A percentile compares a stretch with the other conserved stretches of the same genome.
These are phyloP conservation scores for Trypanosoma brucei DNA, from an alignment of 208 protist species.

Conservation along the genomic window DNA sequence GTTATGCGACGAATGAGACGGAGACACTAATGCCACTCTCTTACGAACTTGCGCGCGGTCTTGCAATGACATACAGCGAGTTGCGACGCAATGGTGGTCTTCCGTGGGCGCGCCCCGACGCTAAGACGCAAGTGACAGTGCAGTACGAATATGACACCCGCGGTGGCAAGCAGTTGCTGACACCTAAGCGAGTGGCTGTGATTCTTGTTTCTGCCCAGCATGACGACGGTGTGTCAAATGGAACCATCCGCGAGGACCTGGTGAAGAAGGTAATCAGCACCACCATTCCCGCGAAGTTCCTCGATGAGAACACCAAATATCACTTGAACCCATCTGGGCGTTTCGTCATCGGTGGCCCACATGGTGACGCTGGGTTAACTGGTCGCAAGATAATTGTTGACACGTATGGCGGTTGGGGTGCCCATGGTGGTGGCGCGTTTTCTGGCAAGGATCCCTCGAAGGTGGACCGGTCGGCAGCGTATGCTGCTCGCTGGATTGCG, in stretches of 20 bases:
- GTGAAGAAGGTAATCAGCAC: neutral
- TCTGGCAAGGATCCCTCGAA: conserved; percentile 7
- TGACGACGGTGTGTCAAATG: conserved; percentile 1
- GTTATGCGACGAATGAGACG: conserved; percentile 6
- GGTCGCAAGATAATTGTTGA: conserved; percentile 8
- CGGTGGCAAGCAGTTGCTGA: conserved; percentile 27
- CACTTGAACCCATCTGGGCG: conserved; percentile 6
- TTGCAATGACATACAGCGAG: conserved; percentile 5
- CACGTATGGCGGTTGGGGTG: conserved; percentile 6
- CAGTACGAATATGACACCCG: conserved; percentile 94
- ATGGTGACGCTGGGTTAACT: conserved; percentile 2
- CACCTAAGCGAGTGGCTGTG: conserved; percentile 1
- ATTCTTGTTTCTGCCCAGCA: conserved; percentile 7
- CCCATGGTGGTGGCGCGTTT: conserved; percentile 7
- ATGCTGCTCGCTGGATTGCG: conserved; percentile 4
- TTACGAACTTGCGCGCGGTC: conserved; percentile 3
- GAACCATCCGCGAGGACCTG: conserved; percentile 4
- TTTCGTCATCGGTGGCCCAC: conserved; percentile 2
- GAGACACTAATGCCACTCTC: conserved; percentile 7
- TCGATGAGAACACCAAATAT: conserved; percentile 4
- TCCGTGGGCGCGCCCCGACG: conserved; percentile 20
- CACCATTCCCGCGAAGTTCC: neutral
- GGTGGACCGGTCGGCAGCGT: conserved; percentile 2
- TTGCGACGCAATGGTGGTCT: conserved; percentile 1
- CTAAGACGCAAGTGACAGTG: conserved; percentile 99